Evolutionary conservation across 345 rosid species (phyloP), one percentile per base, ranked within the genome.

Genomic region (Eutrema yunnanense): DNA sequence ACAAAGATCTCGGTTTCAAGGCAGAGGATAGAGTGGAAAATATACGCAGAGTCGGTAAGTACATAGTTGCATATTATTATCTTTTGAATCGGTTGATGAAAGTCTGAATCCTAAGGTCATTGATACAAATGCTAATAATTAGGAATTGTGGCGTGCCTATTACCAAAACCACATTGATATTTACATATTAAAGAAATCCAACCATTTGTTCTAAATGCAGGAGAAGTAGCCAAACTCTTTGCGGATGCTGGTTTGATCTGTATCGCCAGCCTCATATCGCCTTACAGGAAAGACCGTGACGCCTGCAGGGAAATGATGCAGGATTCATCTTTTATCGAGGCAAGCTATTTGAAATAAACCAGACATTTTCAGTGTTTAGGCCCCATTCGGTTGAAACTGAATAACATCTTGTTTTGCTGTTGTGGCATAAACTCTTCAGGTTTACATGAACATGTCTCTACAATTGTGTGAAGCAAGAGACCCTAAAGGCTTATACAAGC

Each of bases 161-260:
- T 37, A 50, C 29, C 14, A 43, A 41, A 29, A 26, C 3, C 10
- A 8, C 33, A 41, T 42, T 6, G 8, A 9, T 52, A 4, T 65
- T 26, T 52, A 65, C 37, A 40, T 27, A n/a, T 14, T 36, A 5
- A 34, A 47, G 58, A 49, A 62, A 52, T 42, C 62, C 14, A 62
- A 53, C 2, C 0, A 14, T 32, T 30, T 74, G 73, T 22, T 22
- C 6, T 0, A 60, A 36, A 37, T 62, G 26, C 59, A 89, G 98
- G 98, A 40, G 98, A 93, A 82, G 98, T 90, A 32, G 97, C 88
- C 4, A 93, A 90, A 79, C 94, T 90, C 60, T 93, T 93, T 79
- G 87, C 96, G 12, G 98, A 93, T 82, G 84, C 95, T 55, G 97
- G 98, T 80, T 77, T 87, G 73, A 87, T 94, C 73, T 94, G 95